phyloP scores from a whole-genome alignment of 1,284 basidiomycete genomes.

The Veloporphyrellus conicus region DNA sequence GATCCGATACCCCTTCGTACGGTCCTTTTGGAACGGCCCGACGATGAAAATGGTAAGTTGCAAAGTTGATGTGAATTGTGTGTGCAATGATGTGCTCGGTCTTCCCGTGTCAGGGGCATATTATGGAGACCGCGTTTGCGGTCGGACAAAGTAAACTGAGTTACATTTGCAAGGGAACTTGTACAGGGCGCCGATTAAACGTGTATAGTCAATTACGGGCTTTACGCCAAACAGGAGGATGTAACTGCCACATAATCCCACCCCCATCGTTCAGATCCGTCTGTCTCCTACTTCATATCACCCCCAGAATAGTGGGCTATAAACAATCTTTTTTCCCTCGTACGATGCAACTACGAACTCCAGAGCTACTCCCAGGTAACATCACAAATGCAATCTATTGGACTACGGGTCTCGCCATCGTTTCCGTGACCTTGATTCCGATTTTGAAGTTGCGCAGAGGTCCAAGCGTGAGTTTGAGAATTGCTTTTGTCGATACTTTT shows the following conservation, averaged over 20 bases:
- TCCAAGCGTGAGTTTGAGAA: conserved; percentile 1
- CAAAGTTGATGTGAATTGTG: neutral
- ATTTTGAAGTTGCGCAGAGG: neutral
- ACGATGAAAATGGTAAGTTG: neutral
- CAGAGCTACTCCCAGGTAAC: neutral
- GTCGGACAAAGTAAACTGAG: neutral
- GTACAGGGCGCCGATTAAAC: neutral
- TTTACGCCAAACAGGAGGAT: neutral
- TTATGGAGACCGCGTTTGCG: neutral
- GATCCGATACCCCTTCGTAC: neutral
- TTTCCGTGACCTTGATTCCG: neutral
- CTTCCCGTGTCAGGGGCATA: neutral
- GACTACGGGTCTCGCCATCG: neutral
- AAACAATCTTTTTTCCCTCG: neutral
- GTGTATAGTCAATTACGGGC: too few relatives aligned
- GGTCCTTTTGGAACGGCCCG: neutral
- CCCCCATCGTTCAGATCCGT: neutral
- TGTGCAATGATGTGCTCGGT: neutral
- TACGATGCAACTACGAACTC: conserved; percentile 4
- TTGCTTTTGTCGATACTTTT: neutral
- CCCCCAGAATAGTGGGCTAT: too few relatives aligned
- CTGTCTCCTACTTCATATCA: neutral
- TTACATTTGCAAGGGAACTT: neutral
- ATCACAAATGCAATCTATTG: conserved; percentile 1
- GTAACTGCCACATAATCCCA: too few relatives aligned